Conservation (phyloP, 2,329 filamentous ascomycete species). For the Blastomyces parvus region DNA sequence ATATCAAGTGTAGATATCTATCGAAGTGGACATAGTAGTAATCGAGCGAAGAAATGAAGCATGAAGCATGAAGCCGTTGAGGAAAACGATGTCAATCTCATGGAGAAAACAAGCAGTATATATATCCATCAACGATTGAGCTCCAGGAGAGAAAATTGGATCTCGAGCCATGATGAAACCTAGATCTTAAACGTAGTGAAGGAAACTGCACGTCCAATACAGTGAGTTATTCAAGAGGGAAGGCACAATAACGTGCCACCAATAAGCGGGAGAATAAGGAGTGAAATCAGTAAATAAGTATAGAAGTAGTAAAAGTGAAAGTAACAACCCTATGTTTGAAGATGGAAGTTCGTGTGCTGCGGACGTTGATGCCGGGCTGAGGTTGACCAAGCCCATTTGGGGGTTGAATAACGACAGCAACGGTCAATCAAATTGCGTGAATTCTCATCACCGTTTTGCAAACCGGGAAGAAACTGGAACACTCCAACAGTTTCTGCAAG, state of each 20-base stretch:
- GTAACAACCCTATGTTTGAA: conserved; percentile 4
- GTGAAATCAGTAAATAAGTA: conserved; percentile 6
- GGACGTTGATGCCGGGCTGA: conserved; percentile 2
- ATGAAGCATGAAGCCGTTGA: not conserved
- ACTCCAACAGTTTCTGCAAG: not conserved
- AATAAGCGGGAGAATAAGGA: conserved; percentile 11
- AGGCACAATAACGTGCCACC: conserved; percentile 1
- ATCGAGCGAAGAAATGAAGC: not conserved
- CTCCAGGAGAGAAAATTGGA: not conserved
- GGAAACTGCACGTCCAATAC: not conserved
- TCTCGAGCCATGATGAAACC: conserved; percentile 1
- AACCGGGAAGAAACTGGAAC: conserved; percentile 3
- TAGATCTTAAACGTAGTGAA: not conserved
- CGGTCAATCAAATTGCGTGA: conserved; percentile 1
- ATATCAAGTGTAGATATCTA: not conserved
- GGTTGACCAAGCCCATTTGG: conserved; percentile 16
- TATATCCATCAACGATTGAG: not conserved
- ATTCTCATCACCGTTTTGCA: not conserved
- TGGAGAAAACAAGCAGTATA: not conserved
- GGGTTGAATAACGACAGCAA: conserved; percentile 20
- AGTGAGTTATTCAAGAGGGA: conserved; percentile 13
- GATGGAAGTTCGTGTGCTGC: not conserved
- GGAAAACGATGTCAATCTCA: not conserved
- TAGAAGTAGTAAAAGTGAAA: conserved; percentile 1
- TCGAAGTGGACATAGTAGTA: not conserved